Evolutionary conservation across 306 rosid genomes (phyloP).

Genomic region (Citrullus mucosospermus): DNA sequence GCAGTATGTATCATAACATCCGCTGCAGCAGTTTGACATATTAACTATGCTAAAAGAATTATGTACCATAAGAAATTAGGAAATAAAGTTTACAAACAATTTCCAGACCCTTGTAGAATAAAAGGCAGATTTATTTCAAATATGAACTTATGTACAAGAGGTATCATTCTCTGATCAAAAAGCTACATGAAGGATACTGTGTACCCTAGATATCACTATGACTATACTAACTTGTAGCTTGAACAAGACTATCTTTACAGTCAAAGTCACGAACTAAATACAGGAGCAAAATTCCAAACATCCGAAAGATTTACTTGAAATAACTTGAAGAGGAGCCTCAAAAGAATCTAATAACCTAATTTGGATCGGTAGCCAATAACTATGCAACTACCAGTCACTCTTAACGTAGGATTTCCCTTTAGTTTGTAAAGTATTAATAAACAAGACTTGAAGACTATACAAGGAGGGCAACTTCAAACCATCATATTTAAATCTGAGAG

Average conservation of each 20-base stretch:
- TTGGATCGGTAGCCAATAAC: slow-evolving; percentile 33
- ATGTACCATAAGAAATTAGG: slow-evolving; percentile 13
- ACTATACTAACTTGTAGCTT: slow-evolving; percentile 57
- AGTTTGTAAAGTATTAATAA: slow-evolving; percentile 86
- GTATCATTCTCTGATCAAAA: slow-evolving; percentile 57
- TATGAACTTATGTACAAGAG: slow-evolving; percentile 91
- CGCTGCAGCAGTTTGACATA: slow-evolving; percentile 12
- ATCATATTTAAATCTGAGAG: slow-evolving; percentile 94
- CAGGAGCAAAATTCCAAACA: slow-evolving; percentile 61
- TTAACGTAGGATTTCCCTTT: slow-evolving; percentile 58
- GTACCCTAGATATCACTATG: slow-evolving; percentile 73
- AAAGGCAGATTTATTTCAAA: slow-evolving; percentile 65
- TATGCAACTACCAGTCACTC: slow-evolving; percentile 53
- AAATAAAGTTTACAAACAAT: background rate
- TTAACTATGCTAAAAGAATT: slow-evolving; percentile 22
- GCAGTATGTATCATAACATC: slow-evolving; percentile 12
- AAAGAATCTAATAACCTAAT: slow-evolving; percentile 94
- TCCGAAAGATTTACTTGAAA: slow-evolving; percentile 73
- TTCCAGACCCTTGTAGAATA: slow-evolving; percentile 17
- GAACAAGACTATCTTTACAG: slow-evolving; percentile 89
- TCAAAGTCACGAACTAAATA: slow-evolving; percentile 55
- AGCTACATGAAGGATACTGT: slow-evolving; percentile 70
- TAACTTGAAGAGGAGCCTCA: slow-evolving; percentile 70
- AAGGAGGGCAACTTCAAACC: slow-evolving; percentile 86
- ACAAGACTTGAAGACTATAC: slow-evolving; percentile 61